phyloP scores from a whole-genome alignment of 2,329 filamentous ascomycete genomes.

The Penicillium verrucosum region DNA sequence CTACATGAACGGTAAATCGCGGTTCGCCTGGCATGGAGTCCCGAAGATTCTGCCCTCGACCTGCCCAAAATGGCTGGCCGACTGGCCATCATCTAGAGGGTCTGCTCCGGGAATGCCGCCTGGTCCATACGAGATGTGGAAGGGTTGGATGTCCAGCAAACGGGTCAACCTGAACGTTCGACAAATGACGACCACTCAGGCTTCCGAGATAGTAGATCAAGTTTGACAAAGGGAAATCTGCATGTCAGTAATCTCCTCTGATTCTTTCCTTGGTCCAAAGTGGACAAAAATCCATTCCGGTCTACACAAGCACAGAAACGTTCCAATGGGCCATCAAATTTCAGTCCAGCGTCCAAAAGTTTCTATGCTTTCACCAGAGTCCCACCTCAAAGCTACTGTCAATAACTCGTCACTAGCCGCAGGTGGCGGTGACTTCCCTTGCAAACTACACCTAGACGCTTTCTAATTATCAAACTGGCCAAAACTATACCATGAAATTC shows the following conservation, averaged over 20 bases:
- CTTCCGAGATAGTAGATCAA: background rate
- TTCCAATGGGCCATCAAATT: background rate
- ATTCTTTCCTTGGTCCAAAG: background rate
- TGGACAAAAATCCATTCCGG: background rate
- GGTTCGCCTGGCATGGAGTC: constrained; percentile 94
- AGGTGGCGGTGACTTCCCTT: background rate
- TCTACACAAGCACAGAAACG: background rate
- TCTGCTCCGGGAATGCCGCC: constrained; percentile 36
- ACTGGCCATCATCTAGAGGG: constrained; percentile 64
- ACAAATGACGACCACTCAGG: constrained; percentile 66
- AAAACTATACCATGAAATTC: background rate
- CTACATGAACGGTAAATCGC: constrained; percentile 77
- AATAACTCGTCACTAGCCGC: background rate
- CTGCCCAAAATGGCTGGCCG: constrained; percentile 69
- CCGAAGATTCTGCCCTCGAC: constrained; percentile 78
- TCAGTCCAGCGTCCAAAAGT: background rate
- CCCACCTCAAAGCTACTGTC: background rate
- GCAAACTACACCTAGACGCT: background rate
- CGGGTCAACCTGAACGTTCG: constrained; percentile 88
- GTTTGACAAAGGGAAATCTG: background rate
- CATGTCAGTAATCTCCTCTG: background rate
- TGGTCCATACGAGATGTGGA: constrained; percentile 62
- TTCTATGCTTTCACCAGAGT: background rate
- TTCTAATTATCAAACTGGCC: background rate
- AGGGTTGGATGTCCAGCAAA: constrained; percentile 83